Evolutionary conservation across 352 stramenopile genomes (phyloP), one percentile per base, ranked within the genome.

Genomic region (Labyrinthula sp.): DNA sequence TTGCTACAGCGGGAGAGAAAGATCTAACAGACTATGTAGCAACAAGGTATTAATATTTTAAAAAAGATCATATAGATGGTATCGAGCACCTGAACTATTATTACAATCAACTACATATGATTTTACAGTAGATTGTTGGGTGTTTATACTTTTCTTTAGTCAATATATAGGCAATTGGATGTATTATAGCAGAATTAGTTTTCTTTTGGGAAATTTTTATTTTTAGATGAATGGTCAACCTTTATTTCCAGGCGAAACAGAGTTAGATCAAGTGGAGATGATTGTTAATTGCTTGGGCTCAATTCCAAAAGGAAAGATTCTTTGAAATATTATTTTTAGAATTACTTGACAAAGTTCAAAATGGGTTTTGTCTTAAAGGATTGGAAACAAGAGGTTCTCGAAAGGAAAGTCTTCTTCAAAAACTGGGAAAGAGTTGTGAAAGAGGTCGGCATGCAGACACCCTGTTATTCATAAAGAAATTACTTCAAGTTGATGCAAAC

Each of bases 21-120:
- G n/a, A n/a, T n/a, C 39, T 79, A n/a, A 92, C 79, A 14, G 88
- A 93, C 64, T 92, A 93, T 48, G 82, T 93, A 2, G 80, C 89
- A 7, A 93, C 82, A 20, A 60, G 85, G n/a, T n/a, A n/a, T n/a
- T n/a, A n/a, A n/a, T n/a, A n/a, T n/a, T n/a, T n/a, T n/a, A n/a
- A n/a, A n/a, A n/a, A n/a, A n/a, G n/a, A n/a, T n/a, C n/a, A n/a
- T n/a, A n/a, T n/a, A n/a, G n/a, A 14, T 93, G 82, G 82, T 93
- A 93, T 57, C 69, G 82, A 20, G 69, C 80, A 0, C 82, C 82
- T 0, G 82, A 93, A 54, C 64, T 93, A 15, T 58, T 93, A 20
- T 69, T 93, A 38, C 78, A 81, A 1, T 84, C 67, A 12, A 89
- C 77, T 1, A 74, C 65, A 3, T 93, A 93, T 56, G 73, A 82